A percentile compares a stretch with the other conserved stretches of the same genome.
These are phyloP conservation scores for Trichosporon faecale DNA, from an alignment of 1,284 basidiomycete species.

Conservation along the genomic window DNA sequence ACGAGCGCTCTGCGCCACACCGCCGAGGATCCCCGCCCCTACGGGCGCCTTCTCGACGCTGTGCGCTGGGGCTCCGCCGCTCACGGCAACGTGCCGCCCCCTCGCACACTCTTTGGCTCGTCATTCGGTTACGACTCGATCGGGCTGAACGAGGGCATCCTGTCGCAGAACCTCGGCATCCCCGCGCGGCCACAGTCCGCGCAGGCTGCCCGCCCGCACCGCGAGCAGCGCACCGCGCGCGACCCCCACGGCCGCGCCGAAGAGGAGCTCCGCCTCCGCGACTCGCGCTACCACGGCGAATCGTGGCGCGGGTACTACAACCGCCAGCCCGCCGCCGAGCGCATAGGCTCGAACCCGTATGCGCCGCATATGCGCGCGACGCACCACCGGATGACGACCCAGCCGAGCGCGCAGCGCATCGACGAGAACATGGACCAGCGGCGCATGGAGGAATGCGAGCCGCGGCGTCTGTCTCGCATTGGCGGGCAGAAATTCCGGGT, in stretches of 20 bases:
- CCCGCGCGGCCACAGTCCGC: not conserved
- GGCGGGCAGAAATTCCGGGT: slow-evolving; percentile 45
- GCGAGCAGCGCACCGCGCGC: not conserved
- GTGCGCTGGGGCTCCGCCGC: not conserved
- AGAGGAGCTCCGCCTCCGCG: slow-evolving; percentile 19
- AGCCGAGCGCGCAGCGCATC: slow-evolving; percentile 13
- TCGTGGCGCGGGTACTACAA: slow-evolving; percentile 18
- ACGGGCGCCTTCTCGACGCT: not conserved
- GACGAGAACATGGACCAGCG: slow-evolving; percentile 7
- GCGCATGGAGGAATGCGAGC: slow-evolving; percentile 2
- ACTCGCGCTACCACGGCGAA: slow-evolving; percentile 22
- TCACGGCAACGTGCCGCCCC: slow-evolving; percentile 9
- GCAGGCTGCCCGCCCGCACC: not conserved
- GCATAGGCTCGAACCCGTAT: not conserved
- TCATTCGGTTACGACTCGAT: slow-evolving; percentile 20
- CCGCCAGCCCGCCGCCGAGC: slow-evolving; percentile 17
- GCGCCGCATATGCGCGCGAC: not conserved
- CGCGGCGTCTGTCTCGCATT: slow-evolving; percentile 37
- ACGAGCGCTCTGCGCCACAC: slow-evolving; percentile 22
- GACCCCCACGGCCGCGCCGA: not conserved
- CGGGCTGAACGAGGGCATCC: slow-evolving; percentile 21
- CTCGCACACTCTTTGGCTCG: slow-evolving; percentile 16
- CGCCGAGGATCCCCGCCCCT: slow-evolving; percentile 9
- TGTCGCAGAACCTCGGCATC: slow-evolving; percentile 14
- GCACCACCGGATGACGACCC: not conserved